phyloP scores from a whole-genome alignment of 805 yeast species.

The Isabelozyma heimii region DNA sequence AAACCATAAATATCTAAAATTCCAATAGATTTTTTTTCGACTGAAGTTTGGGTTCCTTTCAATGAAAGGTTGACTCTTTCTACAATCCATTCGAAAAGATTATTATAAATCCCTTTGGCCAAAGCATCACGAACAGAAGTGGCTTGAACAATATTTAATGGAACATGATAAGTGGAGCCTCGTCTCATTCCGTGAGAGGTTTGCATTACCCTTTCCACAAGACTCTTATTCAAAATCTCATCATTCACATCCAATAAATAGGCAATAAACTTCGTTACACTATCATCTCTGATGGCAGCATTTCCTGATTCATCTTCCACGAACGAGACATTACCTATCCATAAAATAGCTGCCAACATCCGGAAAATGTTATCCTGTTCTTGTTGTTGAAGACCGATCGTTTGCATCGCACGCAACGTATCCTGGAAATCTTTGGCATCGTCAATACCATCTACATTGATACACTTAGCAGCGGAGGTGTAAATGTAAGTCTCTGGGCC shows the following conservation, averaged over 20 bases:
- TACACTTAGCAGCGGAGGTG: conserved; percentile 84
- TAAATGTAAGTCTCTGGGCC: conserved; percentile 90
- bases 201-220: conserved; percentile 81
- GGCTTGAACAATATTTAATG: conserved; percentile 88
- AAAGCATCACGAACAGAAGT: conserved; percentile 92
- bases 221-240: conserved; percentile 58
- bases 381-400: conserved; percentile 74
- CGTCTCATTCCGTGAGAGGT: conserved; percentile 86
- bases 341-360: conserved; percentile 76
- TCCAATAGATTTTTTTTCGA: conserved; percentile 69
- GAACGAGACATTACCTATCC: conserved; percentile 93
- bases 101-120: conserved; percentile 91
- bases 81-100: conserved; percentile 95
- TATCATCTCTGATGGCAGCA: conserved; percentile 75
- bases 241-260: conserved; percentile 82
- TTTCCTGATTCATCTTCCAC: conserved; percentile 84
- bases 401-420: conserved; percentile 80
- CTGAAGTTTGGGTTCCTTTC: conserved; percentile 32
- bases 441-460: conserved; percentile 81
- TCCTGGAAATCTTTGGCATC: conserved; percentile 77
- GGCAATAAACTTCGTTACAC: conserved; percentile 94
- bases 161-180: conserved; percentile 93
- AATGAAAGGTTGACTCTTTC: conserved; percentile 83
- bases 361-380: conserved; percentile 93
- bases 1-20: conserved; percentile 95